Evolutionary conservation across 179 eudicot species (phyloP), one percentile per base, ranked within the genome.

Genomic region (Beta corolliflora): DNA sequence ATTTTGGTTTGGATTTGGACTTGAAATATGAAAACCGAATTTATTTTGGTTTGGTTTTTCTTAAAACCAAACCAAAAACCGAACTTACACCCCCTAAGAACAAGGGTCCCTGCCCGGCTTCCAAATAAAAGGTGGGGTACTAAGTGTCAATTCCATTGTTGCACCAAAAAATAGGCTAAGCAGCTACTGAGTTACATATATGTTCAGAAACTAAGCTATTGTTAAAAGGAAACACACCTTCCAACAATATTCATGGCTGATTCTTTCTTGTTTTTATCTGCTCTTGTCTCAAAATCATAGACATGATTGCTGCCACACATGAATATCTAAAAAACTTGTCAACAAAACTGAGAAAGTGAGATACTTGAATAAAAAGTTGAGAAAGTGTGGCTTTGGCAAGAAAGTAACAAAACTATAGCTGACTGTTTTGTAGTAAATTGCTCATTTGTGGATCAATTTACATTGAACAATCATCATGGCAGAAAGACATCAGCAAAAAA

Each of bases 241-340:
- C 95, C 89, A 61, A 91, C 80, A 44, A 94, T 84, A 85, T 94
- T 94, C 76, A 94, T 94, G 70, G 93, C 98, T 64, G 98, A 94
- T 84, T 94, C 98, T 83, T 90, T 90, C 91, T 94, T 94, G 93
- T 87, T 87, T 80, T 87, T 87, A 89, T 94, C 97, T 85, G 98
- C 98, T 85, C 98, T 96, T 80, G 98, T 94, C 88, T 96, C 98
- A 86, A 90, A 94, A 93, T 96, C 99, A 85, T 96, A 96, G 70
- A 96, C 99, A 81, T 96, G 98, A 85, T 96, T 96, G 98, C 98
- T 95, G n/a, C n/a, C n/a, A n/a, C n/a, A 70, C 56, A 58, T 21
- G 66, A 79, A 77, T 77, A 80, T 79, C 48, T 77, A 82, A 77
- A 78, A 31, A 78, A 71, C 18, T 36, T 83, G 80, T 70, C 71